phyloP scores from a whole-genome alignment of 2,329 filamentous ascomycete genomes.

The Ramularia endophylla region DNA sequence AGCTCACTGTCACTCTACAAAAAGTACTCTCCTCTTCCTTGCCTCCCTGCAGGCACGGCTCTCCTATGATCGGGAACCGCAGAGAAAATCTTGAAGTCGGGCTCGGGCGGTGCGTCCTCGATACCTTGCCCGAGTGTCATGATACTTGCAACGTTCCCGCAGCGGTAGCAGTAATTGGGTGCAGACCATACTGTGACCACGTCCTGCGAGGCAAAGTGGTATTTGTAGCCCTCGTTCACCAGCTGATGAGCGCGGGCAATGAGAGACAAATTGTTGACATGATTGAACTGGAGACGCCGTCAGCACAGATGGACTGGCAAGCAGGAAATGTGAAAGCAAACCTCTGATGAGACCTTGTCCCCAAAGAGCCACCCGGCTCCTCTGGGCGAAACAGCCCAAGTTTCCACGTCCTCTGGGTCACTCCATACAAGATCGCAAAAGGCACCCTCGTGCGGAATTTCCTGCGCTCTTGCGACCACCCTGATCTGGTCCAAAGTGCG shows the following conservation, averaged over 20 bases:
- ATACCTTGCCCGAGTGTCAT: constrained; percentile 65
- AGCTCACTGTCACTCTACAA: constrained; percentile 30
- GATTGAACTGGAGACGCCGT: constrained; percentile 53
- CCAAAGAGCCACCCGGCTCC: constrained; percentile 64
- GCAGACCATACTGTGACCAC: constrained; percentile 86
- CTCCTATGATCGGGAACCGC: constrained; percentile 82
- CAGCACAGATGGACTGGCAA: constrained; percentile 8
- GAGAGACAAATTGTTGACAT: constrained; percentile 65
- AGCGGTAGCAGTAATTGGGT: constrained; percentile 95
- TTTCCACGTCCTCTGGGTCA: constrained; percentile 64
- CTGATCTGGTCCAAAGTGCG: constrained; percentile 69
- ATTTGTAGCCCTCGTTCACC: constrained; percentile 77
- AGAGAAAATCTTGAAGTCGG: constrained; percentile 87
- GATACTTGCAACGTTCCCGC: constrained; percentile 81
- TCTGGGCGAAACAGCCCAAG: constrained; percentile 61
- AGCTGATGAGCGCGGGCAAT: constrained; percentile 70
- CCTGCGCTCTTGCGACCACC: constrained; percentile 66
- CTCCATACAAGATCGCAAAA: constrained; percentile 75
- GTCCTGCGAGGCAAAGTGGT: constrained; percentile 91
- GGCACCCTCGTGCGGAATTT: constrained; percentile 70
- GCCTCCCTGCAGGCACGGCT: constrained; percentile 63
- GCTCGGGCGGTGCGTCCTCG: constrained; percentile 64
- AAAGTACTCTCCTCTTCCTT: constrained; percentile 47
- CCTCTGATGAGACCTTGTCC: constrained; percentile 65
- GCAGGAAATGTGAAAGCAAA: constrained; percentile 19